Base-by-base conservation (phyloP, 345 rosid species). In the Noccaea bulbosa region DNA sequence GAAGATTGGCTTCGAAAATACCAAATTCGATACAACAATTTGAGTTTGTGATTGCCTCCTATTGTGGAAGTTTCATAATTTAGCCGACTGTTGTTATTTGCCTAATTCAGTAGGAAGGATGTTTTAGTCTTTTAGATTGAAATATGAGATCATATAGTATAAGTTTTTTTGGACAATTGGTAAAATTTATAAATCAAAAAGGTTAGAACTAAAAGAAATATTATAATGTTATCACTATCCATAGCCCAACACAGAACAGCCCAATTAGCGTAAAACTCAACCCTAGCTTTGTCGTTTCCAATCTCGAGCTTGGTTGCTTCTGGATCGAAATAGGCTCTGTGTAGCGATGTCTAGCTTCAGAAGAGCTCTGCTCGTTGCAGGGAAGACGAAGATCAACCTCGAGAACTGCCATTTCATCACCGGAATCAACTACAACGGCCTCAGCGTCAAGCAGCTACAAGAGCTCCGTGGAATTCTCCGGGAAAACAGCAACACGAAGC, bases 1-100 rank as follows among this genome's bases (percentile, higher is more conserved):
- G 99, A 94, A 81, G 96, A 94, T 56, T 94, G 99, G 96, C 87
- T 94, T 61, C 83, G 95, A 7, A 38, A 71, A 34, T 91, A 94
- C 70, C 91, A 91, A 70, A 73, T 88, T 70, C 66, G 69, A 4
- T 94, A 86, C 82, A 74, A 67, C 39, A 50, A 40, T 10, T 33
- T 40, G 40, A 50, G 33, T 10, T 33, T 40, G 40, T 73, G 39
- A 57, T 73, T 33, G 15, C 14, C 33, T 8, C 47, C 55, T 55
- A 12, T 32, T 50, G 24, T 65, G 15, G 41, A 33, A 2, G 2
- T 1, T 11, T 46, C 47, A 11, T 47, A 4, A 58, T 14, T 37
- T 41, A 39, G 11, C 11, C 32, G 44, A 32, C 14, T 41, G 12
- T 55, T 58, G 37, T 41, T 4, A 33, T 34, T 35, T 22, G 57